Conservation (phyloP, 2,329 filamentous ascomycete species). For the Arachnomyces sp. region DNA sequence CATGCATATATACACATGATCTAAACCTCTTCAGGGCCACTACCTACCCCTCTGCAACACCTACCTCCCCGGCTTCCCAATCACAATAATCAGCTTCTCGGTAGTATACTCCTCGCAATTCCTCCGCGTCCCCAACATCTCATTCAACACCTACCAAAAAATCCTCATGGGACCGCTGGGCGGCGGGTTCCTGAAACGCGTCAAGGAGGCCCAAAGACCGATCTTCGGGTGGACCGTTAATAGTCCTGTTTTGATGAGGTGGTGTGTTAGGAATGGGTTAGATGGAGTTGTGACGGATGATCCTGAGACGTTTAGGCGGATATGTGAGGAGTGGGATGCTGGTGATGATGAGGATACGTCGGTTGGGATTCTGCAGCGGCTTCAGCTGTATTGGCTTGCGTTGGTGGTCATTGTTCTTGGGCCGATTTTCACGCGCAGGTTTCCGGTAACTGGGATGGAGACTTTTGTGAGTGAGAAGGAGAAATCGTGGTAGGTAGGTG, state of each 20-base stretch:
- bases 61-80: slow-evolving; percentile 37
- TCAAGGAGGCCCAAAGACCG: slow-evolving; percentile 41
- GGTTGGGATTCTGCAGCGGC: neutral
- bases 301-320: slow-evolving; percentile 36
- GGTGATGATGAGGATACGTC: neutral
- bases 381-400: no score
- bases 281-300: slow-evolving; percentile 86
- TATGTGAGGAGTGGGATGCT: slow-evolving; percentile 1
- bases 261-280: slow-evolving; percentile 58
- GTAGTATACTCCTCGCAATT: slow-evolving; percentile 60
- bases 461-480: no score
- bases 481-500: no score
- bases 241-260: slow-evolving; percentile 67
- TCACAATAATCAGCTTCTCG: slow-evolving; percentile 36
- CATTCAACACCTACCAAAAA: slow-evolving; percentile 69
- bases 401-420: no score
- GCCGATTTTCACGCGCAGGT: no score
- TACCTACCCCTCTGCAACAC: slow-evolving; percentile 57
- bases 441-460: no score
- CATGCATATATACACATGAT: no score
- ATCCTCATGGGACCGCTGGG: slow-evolving; percentile 62
- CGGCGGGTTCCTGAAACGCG: slow-evolving; percentile 55
- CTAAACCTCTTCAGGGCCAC: slow-evolving; percentile 41
- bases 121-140: slow-evolving; percentile 56
- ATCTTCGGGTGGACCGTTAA: slow-evolving; percentile 87